Percentiles rank a stretch among this genome's conserved stretches.
Evolutionary conservation across 768 basidiomycete species (phyloP).

Genomic region (Suillus americanus): DNA sequence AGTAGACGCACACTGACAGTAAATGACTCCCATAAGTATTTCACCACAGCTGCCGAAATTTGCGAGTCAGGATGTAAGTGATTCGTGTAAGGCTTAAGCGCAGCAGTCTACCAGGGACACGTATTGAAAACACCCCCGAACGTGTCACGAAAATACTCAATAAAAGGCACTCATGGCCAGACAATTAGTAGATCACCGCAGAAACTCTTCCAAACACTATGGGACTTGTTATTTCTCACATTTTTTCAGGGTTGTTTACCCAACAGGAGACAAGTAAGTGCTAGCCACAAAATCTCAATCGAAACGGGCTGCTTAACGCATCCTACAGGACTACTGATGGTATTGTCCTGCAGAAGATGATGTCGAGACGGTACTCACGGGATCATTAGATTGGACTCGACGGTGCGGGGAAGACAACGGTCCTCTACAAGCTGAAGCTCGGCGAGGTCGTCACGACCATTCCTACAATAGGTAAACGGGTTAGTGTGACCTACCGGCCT

Average conservation of each 20-base stretch:
- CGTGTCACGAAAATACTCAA: neutral
- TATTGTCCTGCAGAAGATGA: neutral
- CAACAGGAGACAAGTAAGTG: neutral
- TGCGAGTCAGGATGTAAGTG: neutral
- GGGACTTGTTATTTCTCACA: neutral
- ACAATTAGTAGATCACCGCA: neutral
- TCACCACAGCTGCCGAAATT: neutral
- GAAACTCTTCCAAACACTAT: neutral
- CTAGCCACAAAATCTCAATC: neutral
- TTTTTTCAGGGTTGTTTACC: neutral
- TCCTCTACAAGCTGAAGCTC: conserved; percentile 97
- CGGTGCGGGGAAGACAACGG: conserved; percentile 98
- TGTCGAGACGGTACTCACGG: neutral
- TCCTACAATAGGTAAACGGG: conserved; percentile 66
- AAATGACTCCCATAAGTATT: neutral
- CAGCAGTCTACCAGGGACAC: neutral
- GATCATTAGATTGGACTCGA: conserved; percentile 75
- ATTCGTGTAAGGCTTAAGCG: neutral
- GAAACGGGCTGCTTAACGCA: neutral
- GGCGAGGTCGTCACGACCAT: conserved; percentile 99
- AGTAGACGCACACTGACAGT: neutral
- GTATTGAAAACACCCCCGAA: neutral
- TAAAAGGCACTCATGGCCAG: neutral
- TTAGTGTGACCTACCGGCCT: neutral
- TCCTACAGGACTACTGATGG: neutral